A percentile compares a stretch with the other conserved stretches of the same genome.
Conservation (phyloP, 208 protist genomes). For the Trichomonas gallinae region DNA sequence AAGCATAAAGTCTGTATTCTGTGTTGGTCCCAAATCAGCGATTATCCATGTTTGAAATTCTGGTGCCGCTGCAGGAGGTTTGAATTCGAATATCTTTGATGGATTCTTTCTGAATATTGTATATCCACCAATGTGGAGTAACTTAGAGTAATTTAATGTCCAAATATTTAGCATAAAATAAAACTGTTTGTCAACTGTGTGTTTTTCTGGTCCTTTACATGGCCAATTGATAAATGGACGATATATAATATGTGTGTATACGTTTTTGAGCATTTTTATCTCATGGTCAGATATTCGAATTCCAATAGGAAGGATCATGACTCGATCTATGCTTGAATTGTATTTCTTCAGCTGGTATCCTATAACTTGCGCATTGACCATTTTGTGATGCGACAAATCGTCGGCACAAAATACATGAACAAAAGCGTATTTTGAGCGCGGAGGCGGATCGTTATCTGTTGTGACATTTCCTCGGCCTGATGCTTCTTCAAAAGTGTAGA, state of each 20-base stretch:
- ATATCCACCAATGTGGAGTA: background rate
- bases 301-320: background rate
- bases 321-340: background rate
- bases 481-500: background rate
- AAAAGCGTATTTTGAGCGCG: background rate
- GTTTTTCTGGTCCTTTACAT: background rate
- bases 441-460: background rate
- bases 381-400: background rate
- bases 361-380: background rate
- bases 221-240: background rate
- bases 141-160: background rate
- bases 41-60: background rate
- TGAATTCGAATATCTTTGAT: background rate
- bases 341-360: background rate
- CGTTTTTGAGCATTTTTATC: background rate
- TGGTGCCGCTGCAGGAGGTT: background rate
- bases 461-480: background rate
- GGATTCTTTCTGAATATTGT: background rate
- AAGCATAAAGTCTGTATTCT: background rate
- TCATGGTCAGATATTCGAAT: background rate
- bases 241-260: background rate
- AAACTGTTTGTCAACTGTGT: background rate
- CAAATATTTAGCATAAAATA: background rate
- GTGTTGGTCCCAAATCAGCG: background rate
- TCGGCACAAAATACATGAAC: background rate